A percentile compares a stretch with the other conserved stretches of the same genome.
phyloP scores from a whole-genome alignment of 192 early-diverging fungal genomes.

The Gamsiella multidivaricata region DNA sequence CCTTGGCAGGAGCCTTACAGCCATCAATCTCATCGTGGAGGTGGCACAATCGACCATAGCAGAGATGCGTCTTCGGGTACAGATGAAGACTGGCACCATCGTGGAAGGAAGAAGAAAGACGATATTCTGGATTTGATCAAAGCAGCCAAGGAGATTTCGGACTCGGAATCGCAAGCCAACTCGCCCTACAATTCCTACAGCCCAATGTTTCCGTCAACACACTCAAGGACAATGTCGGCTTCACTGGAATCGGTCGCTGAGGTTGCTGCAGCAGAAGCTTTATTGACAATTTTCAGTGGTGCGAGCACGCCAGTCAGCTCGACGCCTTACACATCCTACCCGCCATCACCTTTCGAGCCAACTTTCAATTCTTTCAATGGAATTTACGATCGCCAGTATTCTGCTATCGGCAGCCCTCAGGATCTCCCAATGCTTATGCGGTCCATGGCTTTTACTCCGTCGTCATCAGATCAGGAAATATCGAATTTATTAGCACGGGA shows the following conservation, averaged over 20 bases:
- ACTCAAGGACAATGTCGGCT: slow-evolving; percentile 28
- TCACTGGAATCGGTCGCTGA: slow-evolving; percentile 46
- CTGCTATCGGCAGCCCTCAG: slow-evolving; percentile 13
- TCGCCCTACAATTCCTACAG: slow-evolving; percentile 30
- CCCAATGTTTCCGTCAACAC: slow-evolving; percentile 19
- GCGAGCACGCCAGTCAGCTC: slow-evolving; percentile 20
- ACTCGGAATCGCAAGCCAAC: slow-evolving; percentile 22
- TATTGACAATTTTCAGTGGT: slow-evolving; percentile 49
- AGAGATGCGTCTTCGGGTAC: neutral
- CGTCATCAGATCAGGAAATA: slow-evolving; percentile 10
- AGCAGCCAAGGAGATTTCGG: slow-evolving; percentile 50
- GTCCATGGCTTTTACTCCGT: slow-evolving; percentile 22
- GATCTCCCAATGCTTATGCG: slow-evolving; percentile 15
- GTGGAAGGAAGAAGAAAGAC: slow-evolving; percentile 28
- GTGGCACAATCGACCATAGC: neutral
- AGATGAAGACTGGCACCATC: slow-evolving; percentile 14
- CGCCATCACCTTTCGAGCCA: slow-evolving; percentile 40
- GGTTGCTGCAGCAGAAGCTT: slow-evolving; percentile 47
- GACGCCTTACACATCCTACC: slow-evolving; percentile 42
- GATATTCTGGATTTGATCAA: slow-evolving; percentile 43
- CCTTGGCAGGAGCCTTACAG: slow-evolving; percentile 6
- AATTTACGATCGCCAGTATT: slow-evolving; percentile 12
- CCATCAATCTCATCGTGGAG: neutral
- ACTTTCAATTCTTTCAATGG: neutral
- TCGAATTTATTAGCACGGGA: neutral